Evolutionary conservation across 1,284 basidiomycete species (phyloP).

Genomic region (Trametes hirsuta): DNA sequence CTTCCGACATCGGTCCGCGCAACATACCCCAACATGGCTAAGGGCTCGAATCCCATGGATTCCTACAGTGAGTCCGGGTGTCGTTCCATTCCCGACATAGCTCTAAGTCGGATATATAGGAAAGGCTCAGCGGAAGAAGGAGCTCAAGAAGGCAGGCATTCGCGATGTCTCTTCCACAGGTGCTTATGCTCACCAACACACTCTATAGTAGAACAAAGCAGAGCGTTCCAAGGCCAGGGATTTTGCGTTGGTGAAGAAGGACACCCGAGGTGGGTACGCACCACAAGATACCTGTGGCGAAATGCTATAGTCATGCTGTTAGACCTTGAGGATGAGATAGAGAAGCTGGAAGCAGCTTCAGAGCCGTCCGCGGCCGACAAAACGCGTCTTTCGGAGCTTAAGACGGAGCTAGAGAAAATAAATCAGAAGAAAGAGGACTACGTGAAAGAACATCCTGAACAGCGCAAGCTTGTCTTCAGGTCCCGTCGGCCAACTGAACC

Average conservation of each 20-base stretch:
- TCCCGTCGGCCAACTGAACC: constrained; percentile 46
- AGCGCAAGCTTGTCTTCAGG: constrained; percentile 75
- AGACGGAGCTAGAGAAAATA: constrained; percentile 78
- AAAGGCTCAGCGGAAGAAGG: constrained; percentile 86
- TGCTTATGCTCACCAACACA: constrained; percentile 12
- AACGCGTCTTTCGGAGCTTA: constrained; percentile 63
- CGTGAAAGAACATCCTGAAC: constrained; percentile 89
- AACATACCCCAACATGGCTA: constrained; percentile 60
- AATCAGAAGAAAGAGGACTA: constrained; percentile 89
- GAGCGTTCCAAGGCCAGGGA: constrained; percentile 78
- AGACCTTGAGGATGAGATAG: constrained; percentile 77
- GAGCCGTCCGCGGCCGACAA: constrained; percentile 53
- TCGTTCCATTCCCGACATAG: background rate
- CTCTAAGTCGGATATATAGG: constrained; percentile 48
- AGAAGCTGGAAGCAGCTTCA: constrained; percentile 54
- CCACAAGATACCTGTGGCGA: background rate
- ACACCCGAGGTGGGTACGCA: constrained; percentile 66
- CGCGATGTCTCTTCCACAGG: background rate
- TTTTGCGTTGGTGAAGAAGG: constrained; percentile 85
- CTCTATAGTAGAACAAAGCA: constrained; percentile 83
- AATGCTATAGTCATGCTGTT: background rate
- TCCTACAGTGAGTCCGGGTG: constrained; percentile 62
- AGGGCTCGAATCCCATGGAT: constrained; percentile 85
- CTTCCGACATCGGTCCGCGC: background rate
- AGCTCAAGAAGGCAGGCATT: constrained; percentile 81